Percentiles rank a stretch among this genome's conserved stretches.
phyloP scores from a whole-genome alignment of 257 asterid species.

The Penstemon eatonii region DNA sequence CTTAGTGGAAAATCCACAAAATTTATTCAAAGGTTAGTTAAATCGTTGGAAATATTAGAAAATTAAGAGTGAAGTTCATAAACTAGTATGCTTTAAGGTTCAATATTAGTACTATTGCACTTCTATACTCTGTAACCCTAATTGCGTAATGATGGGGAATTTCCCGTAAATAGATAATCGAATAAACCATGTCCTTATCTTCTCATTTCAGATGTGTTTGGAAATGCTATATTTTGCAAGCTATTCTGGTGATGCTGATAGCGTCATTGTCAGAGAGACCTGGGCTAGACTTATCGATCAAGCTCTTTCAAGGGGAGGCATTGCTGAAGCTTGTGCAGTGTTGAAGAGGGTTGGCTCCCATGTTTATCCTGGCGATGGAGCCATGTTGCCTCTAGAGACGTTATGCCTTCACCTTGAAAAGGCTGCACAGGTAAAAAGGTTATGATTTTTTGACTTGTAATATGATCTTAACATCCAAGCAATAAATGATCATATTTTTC shows the following conservation, averaged over 20 bases:
- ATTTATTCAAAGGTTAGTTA: background rate
- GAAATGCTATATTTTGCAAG: conserved; percentile 96
- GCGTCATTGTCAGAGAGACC: conserved; percentile 85
- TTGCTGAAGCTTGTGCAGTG: conserved; percentile 91
- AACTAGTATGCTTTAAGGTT: background rate
- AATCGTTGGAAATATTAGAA: background rate
- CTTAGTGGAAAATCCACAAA: too few species aligned
- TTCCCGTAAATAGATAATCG: too few species aligned
- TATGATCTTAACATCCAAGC: background rate
- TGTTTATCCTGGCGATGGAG: conserved; percentile 86
- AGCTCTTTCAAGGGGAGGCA: conserved; percentile 88
- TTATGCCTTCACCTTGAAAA: conserved; percentile 90
- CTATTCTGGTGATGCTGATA: conserved; percentile 93
- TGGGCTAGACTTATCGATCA: conserved; percentile 97
- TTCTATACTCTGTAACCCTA: background rate
- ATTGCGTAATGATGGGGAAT: too few species aligned
- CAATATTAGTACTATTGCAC: background rate
- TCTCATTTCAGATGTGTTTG: conserved; percentile 65
- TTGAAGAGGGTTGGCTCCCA: conserved; percentile 83
- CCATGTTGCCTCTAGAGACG: conserved; percentile 81
- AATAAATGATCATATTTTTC: background rate
- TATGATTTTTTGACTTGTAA: conserved; percentile 7
- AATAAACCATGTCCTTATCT: background rate
- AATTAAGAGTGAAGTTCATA: background rate
- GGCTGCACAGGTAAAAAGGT: conserved; percentile 62